Evolutionary conservation across 2,329 filamentous ascomycete species (phyloP).

Genomic region (Daldinia eschscholtzii): DNA sequence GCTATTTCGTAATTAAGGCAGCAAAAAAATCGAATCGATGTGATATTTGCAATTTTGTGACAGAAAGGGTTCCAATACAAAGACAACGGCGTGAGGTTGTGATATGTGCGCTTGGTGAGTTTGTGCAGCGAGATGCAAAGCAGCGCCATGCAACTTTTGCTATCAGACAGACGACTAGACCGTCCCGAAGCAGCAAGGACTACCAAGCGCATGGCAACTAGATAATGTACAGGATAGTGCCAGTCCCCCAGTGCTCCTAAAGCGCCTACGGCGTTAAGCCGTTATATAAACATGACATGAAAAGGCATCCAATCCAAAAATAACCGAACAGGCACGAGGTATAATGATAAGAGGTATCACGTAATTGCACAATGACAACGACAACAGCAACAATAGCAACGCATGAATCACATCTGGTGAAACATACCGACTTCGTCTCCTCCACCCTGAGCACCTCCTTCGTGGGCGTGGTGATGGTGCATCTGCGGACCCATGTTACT

Average conservation of each 20-base stretch:
- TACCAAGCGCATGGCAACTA: slow-evolving; percentile 57
- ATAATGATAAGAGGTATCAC: slow-evolving; percentile 55
- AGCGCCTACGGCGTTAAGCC: slow-evolving; percentile 54
- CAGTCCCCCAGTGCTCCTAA: slow-evolving; percentile 55
- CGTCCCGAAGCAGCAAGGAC: slow-evolving; percentile 53
- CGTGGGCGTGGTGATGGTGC: slow-evolving; percentile 83
- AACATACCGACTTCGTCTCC: slow-evolving; percentile 98
- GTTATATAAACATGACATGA: slow-evolving; percentile 55
- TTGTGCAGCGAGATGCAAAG: slow-evolving; percentile 55
- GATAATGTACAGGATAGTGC: slow-evolving; percentile 69
- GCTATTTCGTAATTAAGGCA: slow-evolving; percentile 40
- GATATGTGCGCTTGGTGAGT: slow-evolving; percentile 56
- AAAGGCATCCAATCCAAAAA: slow-evolving; percentile 50
- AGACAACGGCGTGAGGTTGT: slow-evolving; percentile 52
- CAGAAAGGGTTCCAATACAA: slow-evolving; percentile 52
- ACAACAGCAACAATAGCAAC: slow-evolving; percentile 52
- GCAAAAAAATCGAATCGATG: slow-evolving; percentile 45
- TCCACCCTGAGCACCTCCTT: slow-evolving; percentile 74
- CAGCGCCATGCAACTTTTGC: slow-evolving; percentile 55
- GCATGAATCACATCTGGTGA: slow-evolving; percentile 85
- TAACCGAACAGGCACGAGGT: slow-evolving; percentile 52
- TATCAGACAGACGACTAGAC: slow-evolving; percentile 56
- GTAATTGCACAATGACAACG: slow-evolving; percentile 52
- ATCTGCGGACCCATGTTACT: slow-evolving; percentile 73
- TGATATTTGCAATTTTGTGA: slow-evolving; percentile 49